Evolutionary conservation across 179 eudicot genomes (phyloP), one percentile per base, ranked within the genome.

Genomic region (Beta lomatogona): DNA sequence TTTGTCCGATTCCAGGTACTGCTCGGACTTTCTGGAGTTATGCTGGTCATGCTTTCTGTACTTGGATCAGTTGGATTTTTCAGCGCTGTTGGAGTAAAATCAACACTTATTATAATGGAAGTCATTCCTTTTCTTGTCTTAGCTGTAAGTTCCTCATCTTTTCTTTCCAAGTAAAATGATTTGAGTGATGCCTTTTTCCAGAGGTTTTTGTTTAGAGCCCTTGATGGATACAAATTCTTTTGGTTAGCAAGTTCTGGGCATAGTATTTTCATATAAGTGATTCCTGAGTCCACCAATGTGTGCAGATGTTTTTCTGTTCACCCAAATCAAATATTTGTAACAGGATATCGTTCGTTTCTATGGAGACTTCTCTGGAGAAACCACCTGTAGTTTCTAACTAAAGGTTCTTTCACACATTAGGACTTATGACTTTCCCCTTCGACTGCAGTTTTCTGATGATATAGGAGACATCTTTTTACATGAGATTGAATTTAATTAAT

Each of bases 21-120:
- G 79, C 98, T 97, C 58, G 99, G 97, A 59, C 92, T 97, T 80
- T 92, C 98, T 65, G 99, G 99, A 82, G 98, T 97, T 64, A 69
- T 91, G 72, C 90, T 97, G 82, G 99, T 97, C 87, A 87, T 97
- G 98, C 97, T 97, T 72, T 97, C 99, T 71, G 98, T 94, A 75
- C 95, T 95, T 71, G 99, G 94, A 81, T 93, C 99, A 45, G 98
- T 93, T 81, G 99, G 99, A 15, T 91, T 97, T 83, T 97, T 97
- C 90, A 97, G 99, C 89, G 97, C 98, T 41, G 64, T 94, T 85
- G 99, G 99, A 81, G 90, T 97, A 66, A 97, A 97, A 85, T 97
- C 99, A 75, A 97, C 99, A 48, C 97, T 97, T 74, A 97, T 97
- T 85, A 97, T 97, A 72, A 94, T 97, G 99, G 99, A 97, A 97